Evolutionary conservation across 1,284 basidiomycete genomes (phyloP), one percentile per base, ranked within the genome.

Genomic region (Grifola frondosa): DNA sequence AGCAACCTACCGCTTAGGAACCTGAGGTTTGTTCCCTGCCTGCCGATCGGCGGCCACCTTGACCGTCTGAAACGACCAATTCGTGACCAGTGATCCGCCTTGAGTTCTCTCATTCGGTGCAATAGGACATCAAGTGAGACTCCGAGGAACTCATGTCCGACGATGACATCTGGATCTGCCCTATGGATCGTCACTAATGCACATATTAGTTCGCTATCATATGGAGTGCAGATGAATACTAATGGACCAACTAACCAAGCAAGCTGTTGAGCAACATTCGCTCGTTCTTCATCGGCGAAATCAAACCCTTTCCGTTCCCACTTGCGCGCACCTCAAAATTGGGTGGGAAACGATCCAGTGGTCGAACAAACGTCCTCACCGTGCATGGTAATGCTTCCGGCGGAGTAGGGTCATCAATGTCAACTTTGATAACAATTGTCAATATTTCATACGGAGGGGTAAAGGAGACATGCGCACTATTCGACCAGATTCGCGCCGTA

Each of bases 61-160:
- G 84, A 81, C 30, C 93, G 76, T 44, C 92, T 78, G 70, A 98
- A 91, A n/a, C 97, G 81, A 25, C 96, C 91, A 17, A 99, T 79
- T 24, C 92, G 81, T 15, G 91, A 95, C 91, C 92, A 98, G 60
- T 97, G 89, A 41, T 97, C 91, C 11, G 81, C 80, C 60, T 91
- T 92, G 32, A 92, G 76, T 50, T 97, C 91, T 51, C 84, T 81
- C 86, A 99, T 89, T 1, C 97, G 85, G 59, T 91, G 86, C 19
- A 99, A 75, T 16, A 99, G 73, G 19, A 97, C 88, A 57, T 99
- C 96, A 22, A 98, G 78, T 4, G 88, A 86, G 32, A 88, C 88
- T n/a, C 91, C 94, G 10, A 92, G 72, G 64, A 99, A 96, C 46
- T 97, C 94, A 61, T 98, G 94, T 0, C 96, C 94, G 23, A 99